Evolutionary conservation across 768 basidiomycete genomes (phyloP).

Genomic region (Chalciporus chontae): DNA sequence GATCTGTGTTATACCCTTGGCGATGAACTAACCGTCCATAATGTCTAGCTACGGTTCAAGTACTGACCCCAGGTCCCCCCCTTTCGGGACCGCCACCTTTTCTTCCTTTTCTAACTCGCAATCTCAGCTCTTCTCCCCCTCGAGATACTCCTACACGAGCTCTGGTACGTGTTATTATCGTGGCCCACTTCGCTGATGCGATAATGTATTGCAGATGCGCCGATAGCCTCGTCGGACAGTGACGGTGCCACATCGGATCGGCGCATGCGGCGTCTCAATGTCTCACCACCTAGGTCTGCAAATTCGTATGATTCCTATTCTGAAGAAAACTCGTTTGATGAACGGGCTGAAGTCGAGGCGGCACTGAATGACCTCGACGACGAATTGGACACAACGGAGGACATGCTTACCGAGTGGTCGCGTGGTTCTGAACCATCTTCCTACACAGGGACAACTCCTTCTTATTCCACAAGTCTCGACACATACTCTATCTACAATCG

Average conservation of each 20-base stretch:
- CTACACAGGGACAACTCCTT: slow-evolving; percentile 31
- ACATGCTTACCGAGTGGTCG: slow-evolving; percentile 66
- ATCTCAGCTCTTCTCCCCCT: slow-evolving; percentile 55
- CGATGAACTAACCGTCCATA: slow-evolving; percentile 27
- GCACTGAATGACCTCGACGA: slow-evolving; percentile 64
- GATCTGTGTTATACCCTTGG: slow-evolving; percentile 11
- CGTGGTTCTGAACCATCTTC: slow-evolving; percentile 34
- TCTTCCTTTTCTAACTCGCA: slow-evolving; percentile 50
- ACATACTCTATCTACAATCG: slow-evolving; percentile 37
- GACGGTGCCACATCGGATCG: slow-evolving; percentile 44
- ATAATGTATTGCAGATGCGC: slow-evolving; percentile 35
- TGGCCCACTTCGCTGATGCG: slow-evolving; percentile 1
- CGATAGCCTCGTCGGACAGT: slow-evolving; percentile 45
- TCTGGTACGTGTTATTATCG: slow-evolving; percentile 42
- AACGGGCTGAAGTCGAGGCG: slow-evolving; percentile 59
- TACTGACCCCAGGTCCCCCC: slow-evolving; percentile 56
- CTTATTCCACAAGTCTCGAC: slow-evolving; percentile 36
- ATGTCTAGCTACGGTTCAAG: slow-evolving; percentile 40
- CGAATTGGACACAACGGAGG: slow-evolving; percentile 62
- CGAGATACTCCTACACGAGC: slow-evolving; percentile 54
- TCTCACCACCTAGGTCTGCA: slow-evolving; percentile 49
- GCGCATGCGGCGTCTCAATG: slow-evolving; percentile 49
- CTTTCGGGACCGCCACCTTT: slow-evolving; percentile 57
- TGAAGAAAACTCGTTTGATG: slow-evolving; percentile 48
- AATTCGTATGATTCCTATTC: slow-evolving; percentile 50